These are phyloP conservation scores for Pyrenophora seminiperda DNA, from an alignment of 2,329 filamentous ascomycete genomes.

Conservation along the genomic window DNA sequence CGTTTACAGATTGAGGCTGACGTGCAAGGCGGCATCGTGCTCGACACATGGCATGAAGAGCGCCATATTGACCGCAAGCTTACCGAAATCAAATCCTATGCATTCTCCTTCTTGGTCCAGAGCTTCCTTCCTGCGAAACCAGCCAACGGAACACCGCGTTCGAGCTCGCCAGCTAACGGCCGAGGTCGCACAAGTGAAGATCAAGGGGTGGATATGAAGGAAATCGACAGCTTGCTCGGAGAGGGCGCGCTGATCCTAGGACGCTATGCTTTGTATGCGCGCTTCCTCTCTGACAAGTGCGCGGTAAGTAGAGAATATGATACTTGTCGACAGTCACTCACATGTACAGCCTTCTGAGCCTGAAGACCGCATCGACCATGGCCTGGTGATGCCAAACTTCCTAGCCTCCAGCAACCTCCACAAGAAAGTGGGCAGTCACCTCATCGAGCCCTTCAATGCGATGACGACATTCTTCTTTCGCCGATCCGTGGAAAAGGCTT, in stretches of 20 bases:
- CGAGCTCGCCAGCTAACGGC: constrained; percentile 72
- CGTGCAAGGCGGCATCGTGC: constrained; percentile 90
- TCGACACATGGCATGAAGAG: constrained; percentile 96
- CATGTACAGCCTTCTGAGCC: constrained; percentile 33
- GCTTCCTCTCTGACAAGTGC: constrained; percentile 87
- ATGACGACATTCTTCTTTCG: constrained; percentile 98
- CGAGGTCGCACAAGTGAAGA: constrained; percentile 74
- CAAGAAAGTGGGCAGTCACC: constrained; percentile 75
- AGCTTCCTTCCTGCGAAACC: constrained; percentile 79
- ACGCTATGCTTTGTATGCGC: constrained; percentile 88
- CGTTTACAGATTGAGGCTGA: constrained; percentile 92
- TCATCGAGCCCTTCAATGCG: constrained; percentile 81
- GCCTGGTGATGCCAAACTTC: constrained; percentile 72
- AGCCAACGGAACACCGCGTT: constrained; percentile 65
- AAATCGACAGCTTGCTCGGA: constrained; percentile 83
- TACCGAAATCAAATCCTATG: constrained; percentile 96
- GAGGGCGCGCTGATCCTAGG: constrained; percentile 93
- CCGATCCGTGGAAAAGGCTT: constrained; percentile 93
- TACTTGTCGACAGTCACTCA: constrained; percentile 19
- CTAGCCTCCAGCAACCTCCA: constrained; percentile 78
- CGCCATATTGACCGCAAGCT: constrained; percentile 81
- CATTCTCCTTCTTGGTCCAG: constrained; percentile 95
- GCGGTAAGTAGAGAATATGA: constrained; percentile 60
- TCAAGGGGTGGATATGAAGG: constrained; percentile 94
- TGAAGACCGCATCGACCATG: constrained; percentile 61